phyloP scores from a whole-genome alignment of 805 yeast species.

The Tanozyma kutaoensis region DNA sequence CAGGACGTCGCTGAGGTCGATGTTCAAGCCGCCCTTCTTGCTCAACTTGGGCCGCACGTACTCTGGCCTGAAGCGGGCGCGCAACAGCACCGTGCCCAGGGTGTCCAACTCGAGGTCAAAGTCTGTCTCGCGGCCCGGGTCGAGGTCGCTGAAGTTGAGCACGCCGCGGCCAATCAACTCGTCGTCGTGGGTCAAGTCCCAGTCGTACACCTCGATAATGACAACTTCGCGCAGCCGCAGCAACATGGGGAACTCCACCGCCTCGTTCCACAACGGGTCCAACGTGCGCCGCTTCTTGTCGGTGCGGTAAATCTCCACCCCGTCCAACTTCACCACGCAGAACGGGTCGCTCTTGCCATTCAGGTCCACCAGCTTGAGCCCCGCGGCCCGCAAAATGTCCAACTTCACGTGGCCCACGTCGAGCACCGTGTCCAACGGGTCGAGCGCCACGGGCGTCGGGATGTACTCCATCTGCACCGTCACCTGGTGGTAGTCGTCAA shows the following conservation, averaged over 20 bases:
- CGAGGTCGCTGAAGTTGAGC: constrained; percentile 36
- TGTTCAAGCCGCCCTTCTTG: constrained; percentile 24
- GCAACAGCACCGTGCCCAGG: constrained; percentile 48
- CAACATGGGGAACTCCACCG: constrained; percentile 40
- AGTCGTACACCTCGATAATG: constrained; percentile 44
- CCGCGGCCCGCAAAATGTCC: constrained; percentile 42
- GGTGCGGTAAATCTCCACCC: constrained; percentile 40
- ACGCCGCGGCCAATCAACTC: constrained; percentile 41
- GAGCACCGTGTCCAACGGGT: constrained; percentile 44
- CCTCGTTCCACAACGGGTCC: constrained; percentile 70
- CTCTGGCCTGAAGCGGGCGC: constrained; percentile 47
- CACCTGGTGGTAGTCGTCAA: constrained; percentile 27
- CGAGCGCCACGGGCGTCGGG: constrained; percentile 43
- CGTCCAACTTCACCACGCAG: constrained; percentile 39
- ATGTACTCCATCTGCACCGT: constrained; percentile 42
- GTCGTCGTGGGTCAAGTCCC: constrained; percentile 69
- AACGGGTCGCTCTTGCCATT: constrained; percentile 75
- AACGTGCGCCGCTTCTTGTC: constrained; percentile 52
- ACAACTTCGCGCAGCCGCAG: constrained; percentile 47
- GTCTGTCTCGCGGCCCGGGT: constrained; percentile 30
- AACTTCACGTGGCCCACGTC: constrained; percentile 57
- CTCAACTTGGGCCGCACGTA: constrained; percentile 51
- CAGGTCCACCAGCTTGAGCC: constrained; percentile 46
- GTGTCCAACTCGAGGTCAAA: constrained; percentile 42
- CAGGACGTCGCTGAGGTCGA: constrained; percentile 24